phyloP scores from a whole-genome alignment of 371 early-diverging fungal genomes.

The Mucor circinelloides region DNA sequence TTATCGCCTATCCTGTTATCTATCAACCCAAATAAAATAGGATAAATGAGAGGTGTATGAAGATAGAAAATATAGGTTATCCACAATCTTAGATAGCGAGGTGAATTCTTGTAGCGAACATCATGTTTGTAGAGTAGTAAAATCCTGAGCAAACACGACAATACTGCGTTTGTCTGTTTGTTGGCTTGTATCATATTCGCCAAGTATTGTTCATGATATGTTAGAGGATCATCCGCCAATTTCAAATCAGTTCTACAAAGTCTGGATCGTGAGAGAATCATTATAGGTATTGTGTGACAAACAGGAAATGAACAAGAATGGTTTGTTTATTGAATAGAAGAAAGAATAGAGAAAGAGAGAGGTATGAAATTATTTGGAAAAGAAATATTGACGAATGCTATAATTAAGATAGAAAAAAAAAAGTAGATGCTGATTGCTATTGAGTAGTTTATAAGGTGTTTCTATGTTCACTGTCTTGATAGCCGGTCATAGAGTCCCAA shows the following conservation, averaged over 20 bases:
- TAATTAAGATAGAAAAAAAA: not conserved
- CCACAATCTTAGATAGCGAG: slow-evolving; percentile 38
- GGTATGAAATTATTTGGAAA: not conserved
- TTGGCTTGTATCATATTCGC: not conserved
- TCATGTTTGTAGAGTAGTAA: slow-evolving; percentile 8
- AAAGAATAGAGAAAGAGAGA: not conserved
- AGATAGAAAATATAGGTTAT: slow-evolving; percentile 30
- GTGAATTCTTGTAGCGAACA: slow-evolving; percentile 14
- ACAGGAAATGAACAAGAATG: not conserved
- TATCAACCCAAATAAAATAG: slow-evolving; percentile 26
- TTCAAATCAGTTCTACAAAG: slow-evolving; percentile 1
- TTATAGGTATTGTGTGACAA: not conserved
- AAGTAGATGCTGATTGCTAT: not conserved
- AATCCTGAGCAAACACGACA: not conserved
- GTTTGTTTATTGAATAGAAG: not conserved
- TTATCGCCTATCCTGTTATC: slow-evolving; percentile 33
- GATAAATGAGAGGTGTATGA: slow-evolving; percentile 3
- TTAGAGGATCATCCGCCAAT: slow-evolving; percentile 14
- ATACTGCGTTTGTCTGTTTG: not conserved
- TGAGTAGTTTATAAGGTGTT: slow-evolving; percentile 7
- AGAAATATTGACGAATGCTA: not conserved
- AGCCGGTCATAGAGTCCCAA: slow-evolving; percentile 52
- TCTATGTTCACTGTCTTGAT: slow-evolving; percentile 40
- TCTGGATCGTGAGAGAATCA: slow-evolving; percentile 9
- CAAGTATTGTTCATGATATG: slow-evolving; percentile 8